A percentile compares a stretch with the other conserved stretches of the same genome.
Evolutionary conservation across 1,284 basidiomycete genomes (phyloP).

Genomic region (Apiotrichum porosum): DNA sequence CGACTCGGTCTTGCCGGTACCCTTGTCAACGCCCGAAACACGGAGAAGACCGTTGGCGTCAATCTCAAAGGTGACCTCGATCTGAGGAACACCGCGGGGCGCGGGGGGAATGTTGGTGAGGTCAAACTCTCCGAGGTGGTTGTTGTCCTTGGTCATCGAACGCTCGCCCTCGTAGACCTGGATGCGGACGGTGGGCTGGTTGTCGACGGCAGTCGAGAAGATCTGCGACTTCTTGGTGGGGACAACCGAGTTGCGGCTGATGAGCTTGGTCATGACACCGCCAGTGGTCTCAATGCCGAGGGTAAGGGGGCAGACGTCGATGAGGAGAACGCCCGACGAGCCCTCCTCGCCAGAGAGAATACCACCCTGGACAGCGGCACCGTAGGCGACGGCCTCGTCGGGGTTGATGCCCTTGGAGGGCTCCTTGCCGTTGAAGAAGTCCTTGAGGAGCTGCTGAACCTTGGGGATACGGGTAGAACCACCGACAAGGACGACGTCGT

Average conservation of each 20-base stretch:
- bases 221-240: constrained; percentile 99
- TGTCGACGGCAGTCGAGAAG: constrained; percentile 94
- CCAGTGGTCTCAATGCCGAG: constrained; percentile 97
- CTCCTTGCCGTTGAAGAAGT: constrained; percentile 83
- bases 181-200: constrained; percentile 86
- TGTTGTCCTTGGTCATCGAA: constrained; percentile 95
- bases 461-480: constrained; percentile 98
- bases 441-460: constrained; percentile 93
- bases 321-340: constrained; percentile 91
- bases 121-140: constrained; percentile 94
- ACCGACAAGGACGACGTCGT: constrained; percentile 96
- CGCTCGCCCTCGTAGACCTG: constrained; percentile 91
- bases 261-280: constrained; percentile 96
- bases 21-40: constrained; percentile 83
- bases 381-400: constrained; percentile 98
- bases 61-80: constrained; percentile 91
- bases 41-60: constrained; percentile 88
- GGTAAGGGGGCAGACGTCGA: constrained; percentile 94
- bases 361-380: constrained; percentile 97
- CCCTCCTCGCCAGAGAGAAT: constrained; percentile 98
- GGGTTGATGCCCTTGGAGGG: constrained; percentile 96
- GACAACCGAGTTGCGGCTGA: constrained; percentile 89
- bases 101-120: constrained; percentile 87
- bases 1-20: constrained; percentile 82
- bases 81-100: constrained; percentile 90